Evolutionary conservation across 805 yeast species (phyloP).

Genomic region (Ogataea pini): DNA sequence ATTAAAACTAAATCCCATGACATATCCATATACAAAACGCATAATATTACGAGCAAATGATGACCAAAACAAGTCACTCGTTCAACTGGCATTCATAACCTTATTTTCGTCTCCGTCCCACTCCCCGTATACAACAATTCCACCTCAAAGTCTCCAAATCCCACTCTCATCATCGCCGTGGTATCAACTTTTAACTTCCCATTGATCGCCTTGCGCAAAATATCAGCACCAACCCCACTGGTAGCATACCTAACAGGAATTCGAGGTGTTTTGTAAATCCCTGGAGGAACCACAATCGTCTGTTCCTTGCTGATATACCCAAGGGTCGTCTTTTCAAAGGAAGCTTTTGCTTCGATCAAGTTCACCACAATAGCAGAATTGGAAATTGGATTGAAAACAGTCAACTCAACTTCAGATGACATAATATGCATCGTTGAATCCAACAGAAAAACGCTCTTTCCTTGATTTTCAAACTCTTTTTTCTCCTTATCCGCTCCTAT

Average conservation of each 20-base stretch:
- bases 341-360: slow-evolving; percentile 49
- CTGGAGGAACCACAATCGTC: slow-evolving; percentile 50
- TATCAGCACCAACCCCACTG: slow-evolving; percentile 47
- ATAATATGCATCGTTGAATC: slow-evolving; percentile 55
- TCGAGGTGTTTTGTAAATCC: slow-evolving; percentile 49
- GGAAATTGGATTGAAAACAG: slow-evolving; percentile 52
- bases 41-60: too few species aligned
- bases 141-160: slow-evolving; percentile 41
- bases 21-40: too few species aligned
- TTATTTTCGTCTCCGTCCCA: slow-evolving; percentile 44
- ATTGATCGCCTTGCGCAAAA: slow-evolving; percentile 50
- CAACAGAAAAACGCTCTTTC: slow-evolving; percentile 38
- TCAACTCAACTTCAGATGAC: slow-evolving; percentile 54
- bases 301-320: slow-evolving; percentile 48
- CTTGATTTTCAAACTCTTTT: background rate
- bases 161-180: slow-evolving; percentile 42
- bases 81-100: slow-evolving; percentile 16
- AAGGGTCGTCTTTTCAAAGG: slow-evolving; percentile 44
- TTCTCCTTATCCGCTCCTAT: slow-evolving; percentile 10
- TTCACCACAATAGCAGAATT: slow-evolving; percentile 47
- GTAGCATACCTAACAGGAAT: slow-evolving; percentile 49
- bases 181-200: slow-evolving; percentile 52
- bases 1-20: too few species aligned
- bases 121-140: slow-evolving; percentile 48
- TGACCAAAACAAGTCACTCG: too few species aligned